A percentile compares a stretch with the other conserved stretches of the same genome.
These are phyloP conservation scores for Nakataea oryzae DNA, from an alignment of 2,329 filamentous ascomycete genomes.

Conservation along the genomic window DNA sequence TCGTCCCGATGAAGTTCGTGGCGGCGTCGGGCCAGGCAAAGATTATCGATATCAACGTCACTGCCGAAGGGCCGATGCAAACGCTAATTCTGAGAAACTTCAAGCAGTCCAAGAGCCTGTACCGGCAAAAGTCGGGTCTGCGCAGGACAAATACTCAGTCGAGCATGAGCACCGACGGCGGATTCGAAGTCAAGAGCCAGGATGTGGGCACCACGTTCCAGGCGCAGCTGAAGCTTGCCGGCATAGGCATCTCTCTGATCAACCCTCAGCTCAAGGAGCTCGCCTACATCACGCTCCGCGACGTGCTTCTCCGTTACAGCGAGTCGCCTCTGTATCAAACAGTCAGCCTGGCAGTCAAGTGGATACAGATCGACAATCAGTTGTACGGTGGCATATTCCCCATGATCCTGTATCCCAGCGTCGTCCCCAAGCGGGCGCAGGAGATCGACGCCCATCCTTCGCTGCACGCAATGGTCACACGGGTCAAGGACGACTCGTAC, in stretches of 20 bases:
- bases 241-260: constrained; percentile 86
- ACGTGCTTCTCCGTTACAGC: constrained; percentile 81
- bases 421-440: constrained; percentile 92
- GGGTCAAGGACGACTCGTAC: constrained; percentile 97
- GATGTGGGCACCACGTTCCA: constrained; percentile 83
- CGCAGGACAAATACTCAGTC: constrained; percentile 29
- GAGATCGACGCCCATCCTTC: constrained; percentile 96
- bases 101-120: constrained; percentile 85
- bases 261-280: constrained; percentile 87
- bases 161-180: constrained; percentile 36
- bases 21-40: constrained; percentile 60
- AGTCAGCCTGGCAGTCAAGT: constrained; percentile 82
- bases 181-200: constrained; percentile 89
- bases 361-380: constrained; percentile 98
- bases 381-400: constrained; percentile 97
- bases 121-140: constrained; percentile 43
- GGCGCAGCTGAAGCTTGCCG: constrained; percentile 78
- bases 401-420: constrained; percentile 91
- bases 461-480: constrained; percentile 80
- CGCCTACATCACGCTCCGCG: constrained; percentile 85
- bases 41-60: constrained; percentile 93
- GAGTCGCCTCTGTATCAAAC: constrained; percentile 95
- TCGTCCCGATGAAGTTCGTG: constrained; percentile 86
- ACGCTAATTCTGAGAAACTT: constrained; percentile 91
- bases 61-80: constrained; percentile 90